A percentile compares a stretch with the other conserved stretches of the same genome.
Evolutionary conservation across 495 filamentous ascomycete genomes (phyloP).

Genomic region (Neurospora tetraspora): DNA sequence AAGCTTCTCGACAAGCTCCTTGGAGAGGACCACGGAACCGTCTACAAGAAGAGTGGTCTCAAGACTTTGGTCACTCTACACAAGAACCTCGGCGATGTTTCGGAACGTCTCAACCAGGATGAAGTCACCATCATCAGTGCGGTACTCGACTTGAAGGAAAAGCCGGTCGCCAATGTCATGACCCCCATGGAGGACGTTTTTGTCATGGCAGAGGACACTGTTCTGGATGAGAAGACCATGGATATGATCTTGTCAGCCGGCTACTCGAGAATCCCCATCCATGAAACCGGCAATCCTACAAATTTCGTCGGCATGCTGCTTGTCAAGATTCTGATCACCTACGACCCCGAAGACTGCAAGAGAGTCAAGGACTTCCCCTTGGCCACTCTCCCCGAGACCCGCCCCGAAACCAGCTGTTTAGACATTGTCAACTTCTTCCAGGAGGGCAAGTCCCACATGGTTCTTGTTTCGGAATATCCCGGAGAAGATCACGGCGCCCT

Average conservation of each 20-base stretch:
- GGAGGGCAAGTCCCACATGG: conserved; percentile 98
- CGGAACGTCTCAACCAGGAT: conserved; percentile 87
- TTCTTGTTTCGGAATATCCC: conserved; percentile 82
- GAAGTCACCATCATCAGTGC: conserved; percentile 98
- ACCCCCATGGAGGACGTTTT: conserved; percentile 97
- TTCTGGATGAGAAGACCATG: conserved; percentile 88
- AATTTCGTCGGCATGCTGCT: conserved; percentile 97
- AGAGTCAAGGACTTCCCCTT: conserved; percentile 80
- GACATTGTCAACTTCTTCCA: conserved; percentile 99
- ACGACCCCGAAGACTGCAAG: conserved; percentile 87
- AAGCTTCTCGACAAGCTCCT: conserved; percentile 82
- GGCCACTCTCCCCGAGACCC: conserved; percentile 88
- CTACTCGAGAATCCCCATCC: conserved; percentile 91
- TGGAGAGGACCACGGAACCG: conserved; percentile 85
- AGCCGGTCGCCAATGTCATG: conserved; percentile 91
- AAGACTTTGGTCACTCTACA: conserved; percentile 77
- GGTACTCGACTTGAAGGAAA: conserved; percentile 92
- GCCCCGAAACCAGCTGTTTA: conserved; percentile 87
- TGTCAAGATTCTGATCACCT: conserved; percentile 97
- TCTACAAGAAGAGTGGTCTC: conserved; percentile 91
- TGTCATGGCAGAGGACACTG: conserved; percentile 82
- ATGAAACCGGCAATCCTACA: conserved; percentile 67
- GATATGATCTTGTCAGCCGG: conserved; percentile 83
- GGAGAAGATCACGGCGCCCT: conserved; percentile 82
- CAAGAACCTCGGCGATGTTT: conserved; percentile 75